Evolutionary conservation across 1,284 basidiomycete genomes (phyloP).

Genomic region (Sutorius eximius): DNA sequence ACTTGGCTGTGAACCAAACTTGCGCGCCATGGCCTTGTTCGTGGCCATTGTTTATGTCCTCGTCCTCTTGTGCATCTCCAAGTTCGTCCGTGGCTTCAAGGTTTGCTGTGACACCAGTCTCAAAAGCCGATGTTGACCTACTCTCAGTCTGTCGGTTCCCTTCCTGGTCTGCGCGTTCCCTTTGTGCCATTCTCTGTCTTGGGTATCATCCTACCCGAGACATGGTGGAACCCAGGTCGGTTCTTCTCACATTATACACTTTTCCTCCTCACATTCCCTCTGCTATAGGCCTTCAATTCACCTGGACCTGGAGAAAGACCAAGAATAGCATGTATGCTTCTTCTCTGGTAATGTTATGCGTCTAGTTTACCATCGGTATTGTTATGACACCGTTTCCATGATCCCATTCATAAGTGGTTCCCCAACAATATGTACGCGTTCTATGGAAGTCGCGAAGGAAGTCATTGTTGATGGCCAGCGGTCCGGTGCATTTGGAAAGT

Average conservation of each 20-base stretch:
- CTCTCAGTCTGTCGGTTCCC: conserved; percentile 35
- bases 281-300: conserved; percentile 25
- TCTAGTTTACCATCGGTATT: conserved; percentile 40
- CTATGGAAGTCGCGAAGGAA: conserved; percentile 50
- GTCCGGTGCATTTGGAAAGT: conserved; percentile 43
- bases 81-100: conserved; percentile 14
- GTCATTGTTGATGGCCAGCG: conserved; percentile 41
- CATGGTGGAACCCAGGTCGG: conserved; percentile 46
- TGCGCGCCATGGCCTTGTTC: too few relatives aligned
- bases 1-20: too few relatives aligned
- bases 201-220: conserved; percentile 40
- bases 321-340: conserved; percentile 22
- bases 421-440: conserved; percentile 44
- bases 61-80: conserved; percentile 15
- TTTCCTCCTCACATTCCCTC: neutral
- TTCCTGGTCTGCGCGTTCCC: conserved; percentile 41
- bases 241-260: neutral
- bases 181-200: conserved; percentile 42
- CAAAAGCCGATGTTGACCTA: neutral
- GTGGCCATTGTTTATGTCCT: too few relatives aligned
- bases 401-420: conserved; percentile 43
- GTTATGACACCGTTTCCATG: conserved; percentile 45
- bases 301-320: conserved; percentile 40
- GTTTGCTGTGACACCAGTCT: conserved; percentile 1
- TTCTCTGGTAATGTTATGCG: neutral